Evolutionary conservation across 2,329 filamentous ascomycete genomes (phyloP), one percentile per base, ranked within the genome.

Genomic region (Xylariales sp.): DNA sequence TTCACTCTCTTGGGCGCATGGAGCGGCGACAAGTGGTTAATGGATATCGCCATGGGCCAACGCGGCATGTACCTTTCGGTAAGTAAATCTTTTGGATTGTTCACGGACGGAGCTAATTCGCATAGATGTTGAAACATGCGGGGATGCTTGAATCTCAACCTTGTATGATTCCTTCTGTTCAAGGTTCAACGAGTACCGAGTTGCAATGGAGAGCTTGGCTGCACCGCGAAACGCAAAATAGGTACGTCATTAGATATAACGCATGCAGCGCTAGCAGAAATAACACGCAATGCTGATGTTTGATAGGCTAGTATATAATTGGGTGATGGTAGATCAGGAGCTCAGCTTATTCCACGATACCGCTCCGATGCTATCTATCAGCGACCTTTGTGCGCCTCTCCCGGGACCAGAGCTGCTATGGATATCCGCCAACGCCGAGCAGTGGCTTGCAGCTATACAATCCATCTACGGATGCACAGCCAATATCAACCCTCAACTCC

Each of bases 1-100:
- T 85, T 85, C 56, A 84, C 78, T 2, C 72, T 82, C 2, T 71
- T 84, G 19, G 82, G 81, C 6, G 80, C 80, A 1, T 87, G 83
- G 83, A 84, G 82, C 55, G 83, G 83, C 33, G 82, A 86, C 59
- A 86, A 86, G 61, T 86, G 82, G 81, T 78, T 85, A 49, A 86
- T 86, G 82, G 82, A 86, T 53, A 84, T 86, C 49, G 77, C 81
- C 31, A 84, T 86, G 80, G 82, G 82, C 21, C 83, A 86, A 59
- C 73, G 81, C 35, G 80, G 80, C 43, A 86, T 86, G 80, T 86
- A 86, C 57, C 73, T 84, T 45, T 74, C 81, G 44, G 73, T 76
- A 52, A 65, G 71, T 57, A 18, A 22, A 15, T 8, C 27, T 2
- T 27, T 14, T 14, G 12, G 20, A 22, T 25, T 11, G 22, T 28